These are phyloP conservation scores for Leptographium procerum DNA, from an alignment of 2,329 filamentous ascomycete genomes.

Conservation along the genomic window DNA sequence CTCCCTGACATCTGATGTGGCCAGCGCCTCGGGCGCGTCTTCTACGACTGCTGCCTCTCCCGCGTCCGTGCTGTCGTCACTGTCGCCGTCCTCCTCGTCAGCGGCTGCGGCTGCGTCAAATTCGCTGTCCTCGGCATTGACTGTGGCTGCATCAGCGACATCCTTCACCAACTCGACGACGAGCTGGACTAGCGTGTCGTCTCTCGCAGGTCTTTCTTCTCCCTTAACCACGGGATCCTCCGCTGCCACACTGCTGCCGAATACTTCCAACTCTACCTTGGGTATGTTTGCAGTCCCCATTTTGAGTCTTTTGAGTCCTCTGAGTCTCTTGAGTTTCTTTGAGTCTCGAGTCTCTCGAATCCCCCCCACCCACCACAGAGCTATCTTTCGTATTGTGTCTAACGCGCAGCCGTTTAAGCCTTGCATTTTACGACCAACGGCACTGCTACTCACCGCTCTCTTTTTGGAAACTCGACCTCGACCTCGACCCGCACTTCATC, in stretches of 20 bases:
- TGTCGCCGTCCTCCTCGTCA: neutral
- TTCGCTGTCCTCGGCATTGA: neutral
- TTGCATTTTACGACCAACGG: neutral
- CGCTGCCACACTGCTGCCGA: neutral
- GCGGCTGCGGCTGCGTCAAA: neutral
- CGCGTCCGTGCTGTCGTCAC: neutral
- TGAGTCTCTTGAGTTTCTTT: neutral
- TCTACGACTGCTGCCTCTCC: neutral
- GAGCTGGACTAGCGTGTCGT: neutral
- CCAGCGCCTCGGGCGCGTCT: neutral
- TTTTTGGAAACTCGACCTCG: conserved; percentile 1
- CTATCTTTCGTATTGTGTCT: neutral
- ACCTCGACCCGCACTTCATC: conserved; percentile 7
- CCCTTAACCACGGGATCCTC: neutral
- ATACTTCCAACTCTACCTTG: neutral
- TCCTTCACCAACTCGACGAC: neutral
- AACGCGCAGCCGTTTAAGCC: neutral
- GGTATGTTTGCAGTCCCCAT: neutral
- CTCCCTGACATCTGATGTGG: neutral
- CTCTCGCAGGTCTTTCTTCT: neutral
- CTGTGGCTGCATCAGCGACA: neutral
- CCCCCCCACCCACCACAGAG: neutral
- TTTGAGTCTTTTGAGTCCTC: neutral
- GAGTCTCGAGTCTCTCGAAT: too few relatives aligned
- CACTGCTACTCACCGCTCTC: neutral